phyloP scores from a whole-genome alignment of 495 filamentous ascomycete species.

The Trichoderma parareesei region DNA sequence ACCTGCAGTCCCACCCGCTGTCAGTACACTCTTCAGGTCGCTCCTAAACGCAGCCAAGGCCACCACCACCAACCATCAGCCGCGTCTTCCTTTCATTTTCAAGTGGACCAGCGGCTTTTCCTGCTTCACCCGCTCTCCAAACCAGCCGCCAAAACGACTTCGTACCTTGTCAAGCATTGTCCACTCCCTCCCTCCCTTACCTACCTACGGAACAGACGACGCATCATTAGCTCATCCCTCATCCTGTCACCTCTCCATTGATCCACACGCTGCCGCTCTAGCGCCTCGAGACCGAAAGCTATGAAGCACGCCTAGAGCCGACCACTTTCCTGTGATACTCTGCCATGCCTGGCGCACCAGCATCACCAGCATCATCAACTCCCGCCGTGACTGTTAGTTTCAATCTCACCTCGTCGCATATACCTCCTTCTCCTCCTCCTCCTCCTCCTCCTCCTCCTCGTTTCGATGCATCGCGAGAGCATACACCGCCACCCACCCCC shows the following conservation, averaged over 20 bases:
- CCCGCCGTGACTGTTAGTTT: not conserved
- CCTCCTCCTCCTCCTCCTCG: not conserved
- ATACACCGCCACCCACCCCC: too few species aligned
- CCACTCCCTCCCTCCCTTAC: not conserved
- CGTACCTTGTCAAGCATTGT: not conserved
- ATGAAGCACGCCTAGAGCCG: not conserved
- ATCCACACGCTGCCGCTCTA: constrained; percentile 1
- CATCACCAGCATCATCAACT: not conserved
- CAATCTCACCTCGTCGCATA: not conserved
- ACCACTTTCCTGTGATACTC: not conserved
- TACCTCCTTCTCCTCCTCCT: not conserved
- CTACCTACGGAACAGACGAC: not conserved
- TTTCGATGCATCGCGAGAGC: too few species aligned
- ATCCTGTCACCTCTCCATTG: too few species aligned
- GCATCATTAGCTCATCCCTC: not conserved
- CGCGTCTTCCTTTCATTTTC: not conserved
- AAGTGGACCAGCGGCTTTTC: not conserved
- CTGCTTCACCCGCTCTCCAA: not conserved
- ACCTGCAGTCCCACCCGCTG: too few species aligned
- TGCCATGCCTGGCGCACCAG: not conserved
- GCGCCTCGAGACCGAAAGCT: not conserved
- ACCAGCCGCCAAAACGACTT: not conserved
- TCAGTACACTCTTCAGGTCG: too few species aligned
- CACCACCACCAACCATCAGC: too few species aligned
- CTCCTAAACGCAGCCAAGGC: too few species aligned